phyloP scores from a whole-genome alignment of 345 rosid genomes.

The Adansonia digitata region DNA sequence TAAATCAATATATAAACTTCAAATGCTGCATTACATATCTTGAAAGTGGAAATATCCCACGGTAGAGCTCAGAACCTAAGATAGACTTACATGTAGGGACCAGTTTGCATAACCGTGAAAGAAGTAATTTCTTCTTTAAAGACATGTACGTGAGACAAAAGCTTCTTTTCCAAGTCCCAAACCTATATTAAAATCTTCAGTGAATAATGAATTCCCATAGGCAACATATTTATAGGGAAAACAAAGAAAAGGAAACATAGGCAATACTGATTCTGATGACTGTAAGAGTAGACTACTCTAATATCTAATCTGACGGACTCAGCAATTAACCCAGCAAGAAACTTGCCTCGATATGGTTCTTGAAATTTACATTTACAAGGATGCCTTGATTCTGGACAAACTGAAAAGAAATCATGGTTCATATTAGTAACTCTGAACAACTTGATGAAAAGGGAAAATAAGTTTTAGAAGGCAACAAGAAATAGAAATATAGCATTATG shows the following conservation, averaged over 20 bases:
- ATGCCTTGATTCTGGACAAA: slow-evolving; percentile 67
- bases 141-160: slow-evolving; percentile 45
- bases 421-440: slow-evolving; percentile 14
- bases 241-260: not conserved
- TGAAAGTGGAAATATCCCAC: not conserved
- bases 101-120: slow-evolving; percentile 55
- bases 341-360: slow-evolving; percentile 77
- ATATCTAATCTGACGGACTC: not conserved
- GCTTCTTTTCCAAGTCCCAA: slow-evolving; percentile 77
- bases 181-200: slow-evolving; percentile 39
- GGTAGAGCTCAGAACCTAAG: not conserved
- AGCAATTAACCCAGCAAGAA: not conserved
- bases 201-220: slow-evolving; percentile 3
- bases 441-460: not conserved
- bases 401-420: slow-evolving; percentile 28
- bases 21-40: not conserved
- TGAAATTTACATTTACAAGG: slow-evolving; percentile 65
- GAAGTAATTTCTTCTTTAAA: slow-evolving; percentile 57
- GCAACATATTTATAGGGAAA: not conserved
- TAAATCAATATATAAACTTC: not conserved
- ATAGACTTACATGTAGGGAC: slow-evolving; percentile 59
- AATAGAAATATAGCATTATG: not conserved
- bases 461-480: not conserved
- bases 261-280: not conserved
- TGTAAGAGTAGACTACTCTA: not conserved